Conservation (phyloP, 1,139 yeast genomes). For the Maudiozyma humilis region DNA sequence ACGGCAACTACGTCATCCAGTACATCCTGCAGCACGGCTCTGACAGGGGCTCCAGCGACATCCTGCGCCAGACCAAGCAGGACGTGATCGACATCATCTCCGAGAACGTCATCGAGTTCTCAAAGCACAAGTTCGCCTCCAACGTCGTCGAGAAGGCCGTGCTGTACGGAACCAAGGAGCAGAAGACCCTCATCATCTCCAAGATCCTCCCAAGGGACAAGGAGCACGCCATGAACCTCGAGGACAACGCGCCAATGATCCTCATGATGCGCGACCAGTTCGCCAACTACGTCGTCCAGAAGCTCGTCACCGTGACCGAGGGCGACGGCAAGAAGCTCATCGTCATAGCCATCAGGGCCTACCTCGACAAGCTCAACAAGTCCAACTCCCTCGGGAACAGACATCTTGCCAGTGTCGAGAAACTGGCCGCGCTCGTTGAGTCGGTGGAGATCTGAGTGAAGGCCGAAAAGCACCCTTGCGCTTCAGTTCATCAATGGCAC, state of each 20-base stretch:
- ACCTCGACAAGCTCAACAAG: constrained; percentile 31
- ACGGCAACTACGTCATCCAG: constrained; percentile 95
- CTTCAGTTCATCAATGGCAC: too few relatives aligned
- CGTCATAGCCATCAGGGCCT: constrained; percentile 54
- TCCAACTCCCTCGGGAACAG: constrained; percentile 37
- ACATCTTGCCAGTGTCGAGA: constrained; percentile 81
- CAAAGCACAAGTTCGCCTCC: constrained; percentile 94
- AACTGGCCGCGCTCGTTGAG: constrained; percentile 43
- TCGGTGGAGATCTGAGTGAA: constrained; percentile 21
- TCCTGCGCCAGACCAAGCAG: constrained; percentile 38
- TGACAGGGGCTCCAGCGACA: constrained; percentile 18
- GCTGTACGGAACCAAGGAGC: constrained; percentile 55
- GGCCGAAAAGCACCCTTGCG: too few relatives aligned
- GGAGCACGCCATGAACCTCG: constrained; percentile 36
- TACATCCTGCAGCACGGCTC: constrained; percentile 82
- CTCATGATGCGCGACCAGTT: constrained; percentile 96
- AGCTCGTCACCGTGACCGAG: constrained; percentile 73
- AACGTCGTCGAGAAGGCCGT: constrained; percentile 95
- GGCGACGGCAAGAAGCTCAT: constrained; percentile 57
- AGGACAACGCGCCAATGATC: constrained; percentile 57
- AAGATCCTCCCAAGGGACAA: constrained; percentile 33
- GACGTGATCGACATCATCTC: constrained; percentile 43
- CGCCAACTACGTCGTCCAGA: constrained; percentile 94
- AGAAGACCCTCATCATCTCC: constrained; percentile 51
- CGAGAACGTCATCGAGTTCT: constrained; percentile 64